phyloP scores from a whole-genome alignment of 257 asterid species.

The Solanum paucissectum region DNA sequence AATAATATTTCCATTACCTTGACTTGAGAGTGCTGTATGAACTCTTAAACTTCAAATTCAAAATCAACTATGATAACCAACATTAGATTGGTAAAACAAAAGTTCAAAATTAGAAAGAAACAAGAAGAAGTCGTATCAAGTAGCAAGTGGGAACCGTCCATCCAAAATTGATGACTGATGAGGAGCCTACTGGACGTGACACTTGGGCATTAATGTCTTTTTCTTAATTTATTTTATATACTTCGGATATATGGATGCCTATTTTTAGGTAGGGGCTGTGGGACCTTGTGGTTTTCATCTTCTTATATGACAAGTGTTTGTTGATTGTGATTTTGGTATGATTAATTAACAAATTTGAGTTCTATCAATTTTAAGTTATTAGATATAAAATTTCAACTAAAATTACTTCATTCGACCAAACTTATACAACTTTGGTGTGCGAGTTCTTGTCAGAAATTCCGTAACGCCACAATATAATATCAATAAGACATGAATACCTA shows the following conservation, averaged over 20 bases:
- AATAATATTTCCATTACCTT: not conserved
- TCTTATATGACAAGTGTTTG: not conserved
- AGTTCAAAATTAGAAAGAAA: not conserved
- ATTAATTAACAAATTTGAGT: too few species aligned
- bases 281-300: not conserved
- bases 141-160: not conserved
- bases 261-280: not conserved
- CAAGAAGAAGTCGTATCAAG: not conserved
- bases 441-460: not conserved
- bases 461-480: not conserved
- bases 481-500: not conserved
- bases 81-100: not conserved
- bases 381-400: not conserved
- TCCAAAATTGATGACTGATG: not conserved
- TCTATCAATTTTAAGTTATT: not conserved
- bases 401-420: not conserved
- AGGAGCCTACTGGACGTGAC: not conserved
- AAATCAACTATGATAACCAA: accelerated
- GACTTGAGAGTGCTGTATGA: not conserved
- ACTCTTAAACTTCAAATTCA: not conserved
- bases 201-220: not conserved
- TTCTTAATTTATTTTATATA: not conserved
- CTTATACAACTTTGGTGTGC: not conserved
- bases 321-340: not conserved
- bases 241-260: not conserved